These are phyloP conservation scores for Pyrus pyrifolia DNA, from an alignment of 306 rosid species.

Conservation along the genomic window DNA sequence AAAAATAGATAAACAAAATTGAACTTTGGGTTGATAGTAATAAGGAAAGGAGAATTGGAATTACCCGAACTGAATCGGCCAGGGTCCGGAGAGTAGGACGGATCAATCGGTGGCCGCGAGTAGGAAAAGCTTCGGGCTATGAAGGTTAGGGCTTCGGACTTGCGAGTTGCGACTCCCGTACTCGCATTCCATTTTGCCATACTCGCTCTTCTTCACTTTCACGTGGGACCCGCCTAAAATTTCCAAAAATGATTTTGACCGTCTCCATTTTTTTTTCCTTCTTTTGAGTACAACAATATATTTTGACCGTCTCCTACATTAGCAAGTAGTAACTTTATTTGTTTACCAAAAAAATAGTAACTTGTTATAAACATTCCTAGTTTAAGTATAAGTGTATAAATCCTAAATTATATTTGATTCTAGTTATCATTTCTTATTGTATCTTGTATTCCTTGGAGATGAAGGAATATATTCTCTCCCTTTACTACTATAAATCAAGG, in stretches of 20 bases:
- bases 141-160: neutral
- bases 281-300: no score
- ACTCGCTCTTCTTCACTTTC: neutral
- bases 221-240: neutral
- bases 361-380: no score
- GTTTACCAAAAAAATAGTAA: no score
- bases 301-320: no score
- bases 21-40: neutral
- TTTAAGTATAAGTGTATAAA: no score
- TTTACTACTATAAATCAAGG: no score
- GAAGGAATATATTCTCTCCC: no score
- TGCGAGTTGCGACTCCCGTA: neutral
- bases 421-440: no score
- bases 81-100: neutral
- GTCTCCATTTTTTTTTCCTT: no score
- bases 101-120: conserved; percentile 4
- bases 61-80: neutral
- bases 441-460: no score
- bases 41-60: neutral
- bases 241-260: neutral
- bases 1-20: neutral
- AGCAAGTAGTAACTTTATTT: no score
- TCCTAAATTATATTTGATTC: no score
- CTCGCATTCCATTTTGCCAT: neutral
- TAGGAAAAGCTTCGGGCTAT: neutral